These are phyloP conservation scores for Solanum pimpinellifolium DNA, from an alignment of 257 asterid species.

Conservation along the genomic window DNA sequence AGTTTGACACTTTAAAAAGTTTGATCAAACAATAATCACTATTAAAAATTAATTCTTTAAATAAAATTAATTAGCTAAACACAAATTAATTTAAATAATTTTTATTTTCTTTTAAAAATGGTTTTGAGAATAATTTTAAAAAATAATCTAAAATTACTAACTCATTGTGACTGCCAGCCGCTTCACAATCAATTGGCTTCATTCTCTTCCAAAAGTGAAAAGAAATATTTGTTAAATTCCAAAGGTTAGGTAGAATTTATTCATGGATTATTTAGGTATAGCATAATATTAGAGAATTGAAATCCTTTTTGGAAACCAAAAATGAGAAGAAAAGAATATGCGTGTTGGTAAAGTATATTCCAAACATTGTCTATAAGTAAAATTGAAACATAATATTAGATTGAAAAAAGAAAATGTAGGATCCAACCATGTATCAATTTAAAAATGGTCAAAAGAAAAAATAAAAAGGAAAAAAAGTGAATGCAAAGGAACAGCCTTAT, in stretches of 20 bases:
- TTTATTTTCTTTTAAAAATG: too few species aligned
- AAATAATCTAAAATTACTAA: not conserved
- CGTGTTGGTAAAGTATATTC: not conserved
- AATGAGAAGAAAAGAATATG: not conserved
- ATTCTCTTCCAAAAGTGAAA: not conserved
- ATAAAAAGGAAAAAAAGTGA: not conserved
- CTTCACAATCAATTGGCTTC: not conserved
- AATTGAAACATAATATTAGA: not conserved
- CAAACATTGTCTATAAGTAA: not conserved
- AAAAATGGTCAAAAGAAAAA: not conserved
- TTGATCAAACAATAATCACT: too few species aligned
- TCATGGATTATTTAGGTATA: not conserved
- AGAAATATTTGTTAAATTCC: not conserved
- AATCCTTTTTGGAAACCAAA: not conserved
- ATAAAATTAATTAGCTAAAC: too few species aligned
- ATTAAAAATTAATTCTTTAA: too few species aligned
- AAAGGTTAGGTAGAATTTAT: not conserved
- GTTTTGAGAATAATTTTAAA: too few species aligned
- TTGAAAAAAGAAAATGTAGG: not conserved
- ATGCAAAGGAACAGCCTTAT: not conserved
- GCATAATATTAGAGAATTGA: not conserved
- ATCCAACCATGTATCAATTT: not conserved
- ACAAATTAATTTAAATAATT: too few species aligned
- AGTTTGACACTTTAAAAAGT: too few species aligned
- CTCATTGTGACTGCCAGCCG: not conserved